phyloP scores from a whole-genome alignment of 1,139 yeast species.

The Taiozyma sp. region DNA sequence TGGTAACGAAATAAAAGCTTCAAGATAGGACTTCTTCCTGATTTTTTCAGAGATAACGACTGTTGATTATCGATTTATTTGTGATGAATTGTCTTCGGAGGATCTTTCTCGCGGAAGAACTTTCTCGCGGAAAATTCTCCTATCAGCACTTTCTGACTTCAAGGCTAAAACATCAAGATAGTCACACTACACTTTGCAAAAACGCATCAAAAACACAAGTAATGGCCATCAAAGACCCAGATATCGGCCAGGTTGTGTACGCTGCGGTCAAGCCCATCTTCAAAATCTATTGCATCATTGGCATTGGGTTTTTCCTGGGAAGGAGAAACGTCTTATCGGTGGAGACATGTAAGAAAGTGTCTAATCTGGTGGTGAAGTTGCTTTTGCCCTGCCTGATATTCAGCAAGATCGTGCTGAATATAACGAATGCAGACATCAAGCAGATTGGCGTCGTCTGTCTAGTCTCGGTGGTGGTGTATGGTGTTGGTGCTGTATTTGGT shows the following conservation, averaged over 20 bases:
- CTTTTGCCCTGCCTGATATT: conserved; percentile 79
- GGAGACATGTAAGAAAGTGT: conserved; percentile 67
- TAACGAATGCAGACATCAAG: conserved; percentile 69
- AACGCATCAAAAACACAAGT: no score
- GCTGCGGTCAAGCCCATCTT: conserved; percentile 86
- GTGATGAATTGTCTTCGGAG: neutral
- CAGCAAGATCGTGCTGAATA: conserved; percentile 65
- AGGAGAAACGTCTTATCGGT: conserved; percentile 63
- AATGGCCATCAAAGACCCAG: neutral
- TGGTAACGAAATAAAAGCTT: neutral
- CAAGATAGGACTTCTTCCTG: no score
- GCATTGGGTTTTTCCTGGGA: conserved; percentile 64
- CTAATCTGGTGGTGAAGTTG: conserved; percentile 63
- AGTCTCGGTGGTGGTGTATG: conserved; percentile 12
- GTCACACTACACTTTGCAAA: no score
- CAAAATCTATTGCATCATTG: conserved; percentile 79
- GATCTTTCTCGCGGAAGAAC: neutral
- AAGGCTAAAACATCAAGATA: neutral
- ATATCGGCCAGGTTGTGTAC: conserved; percentile 69
- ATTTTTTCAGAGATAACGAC: neutral
- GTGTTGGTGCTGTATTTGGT: conserved; percentile 11
- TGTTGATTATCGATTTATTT: neutral
- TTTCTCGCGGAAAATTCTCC: neutral
- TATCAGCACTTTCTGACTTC: no score
- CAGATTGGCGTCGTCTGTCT: conserved; percentile 60